phyloP scores from a whole-genome alignment of 179 eudicot genomes.

The Corrigiola litoralis region DNA sequence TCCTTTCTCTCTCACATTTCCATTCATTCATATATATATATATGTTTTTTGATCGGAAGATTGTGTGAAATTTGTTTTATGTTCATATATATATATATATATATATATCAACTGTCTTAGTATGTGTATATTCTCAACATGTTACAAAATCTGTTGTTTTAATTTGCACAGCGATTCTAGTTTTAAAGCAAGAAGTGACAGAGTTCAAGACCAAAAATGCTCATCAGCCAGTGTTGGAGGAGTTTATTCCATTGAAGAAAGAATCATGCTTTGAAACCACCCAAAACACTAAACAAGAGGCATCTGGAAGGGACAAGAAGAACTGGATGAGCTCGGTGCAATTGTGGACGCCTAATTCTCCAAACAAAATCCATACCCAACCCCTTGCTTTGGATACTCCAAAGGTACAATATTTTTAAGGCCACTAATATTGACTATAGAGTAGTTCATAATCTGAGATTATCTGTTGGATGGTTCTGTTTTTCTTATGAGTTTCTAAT shows the following conservation, averaged over 20 bases:
- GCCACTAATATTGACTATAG: not conserved
- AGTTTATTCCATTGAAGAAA: constrained; percentile 68
- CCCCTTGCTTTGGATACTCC: constrained; percentile 21
- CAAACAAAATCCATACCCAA: not conserved
- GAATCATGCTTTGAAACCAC: constrained; percentile 21
- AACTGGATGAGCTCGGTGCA: constrained; percentile 86
- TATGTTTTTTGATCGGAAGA: not conserved
- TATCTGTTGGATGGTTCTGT: constrained; percentile 10
- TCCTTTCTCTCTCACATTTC: not conserved
- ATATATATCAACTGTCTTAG: too few species aligned
- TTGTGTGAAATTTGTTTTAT: constrained; percentile 13
- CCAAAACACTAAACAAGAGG: constrained; percentile 7
- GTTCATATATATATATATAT: too few species aligned
- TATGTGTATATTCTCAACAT: too few species aligned
- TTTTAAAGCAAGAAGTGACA: constrained; percentile 42
- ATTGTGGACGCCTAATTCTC: constrained; percentile 43
- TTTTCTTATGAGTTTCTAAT: not conserved
- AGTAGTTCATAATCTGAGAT: constrained; percentile 2
- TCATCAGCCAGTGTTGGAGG: constrained; percentile 56
- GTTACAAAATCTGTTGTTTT: too few species aligned
- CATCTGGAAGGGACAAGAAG: constrained; percentile 48
- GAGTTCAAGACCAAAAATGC: constrained; percentile 33
- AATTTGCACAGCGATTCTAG: constrained; percentile 44
- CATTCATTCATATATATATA: not conserved
- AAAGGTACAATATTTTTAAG: constrained; percentile 32